Evolutionary conservation across 1,139 yeast genomes (phyloP).

Genomic region (Saccharomyces hybrid): DNA sequence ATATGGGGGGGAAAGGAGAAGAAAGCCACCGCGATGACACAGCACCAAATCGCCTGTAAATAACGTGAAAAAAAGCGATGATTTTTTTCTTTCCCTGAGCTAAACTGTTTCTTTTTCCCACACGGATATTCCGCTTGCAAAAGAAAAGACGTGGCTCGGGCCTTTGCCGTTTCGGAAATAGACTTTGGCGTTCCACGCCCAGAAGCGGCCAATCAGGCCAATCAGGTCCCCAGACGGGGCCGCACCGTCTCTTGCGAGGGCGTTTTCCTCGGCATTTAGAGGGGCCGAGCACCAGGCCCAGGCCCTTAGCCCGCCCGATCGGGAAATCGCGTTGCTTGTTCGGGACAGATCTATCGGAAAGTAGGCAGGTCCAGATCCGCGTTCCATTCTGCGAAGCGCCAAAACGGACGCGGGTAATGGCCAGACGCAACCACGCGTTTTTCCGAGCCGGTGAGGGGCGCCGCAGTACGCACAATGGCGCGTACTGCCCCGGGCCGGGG

Average conservation of each 20-base stretch:
- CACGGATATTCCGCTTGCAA: background rate
- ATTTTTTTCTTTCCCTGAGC: background rate
- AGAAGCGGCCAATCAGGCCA: constrained; percentile 1
- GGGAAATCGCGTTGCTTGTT: background rate
- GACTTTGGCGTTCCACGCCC: constrained; percentile 1
- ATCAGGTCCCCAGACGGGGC: background rate
- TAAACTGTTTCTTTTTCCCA: background rate
- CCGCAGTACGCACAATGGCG: background rate
- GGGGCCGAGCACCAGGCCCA: background rate
- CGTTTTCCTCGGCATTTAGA: background rate
- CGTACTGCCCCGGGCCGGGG: background rate
- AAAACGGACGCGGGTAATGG: background rate
- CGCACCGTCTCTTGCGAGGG: background rate
- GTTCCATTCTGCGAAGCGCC: background rate
- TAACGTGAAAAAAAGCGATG: background rate
- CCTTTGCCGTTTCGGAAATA: background rate
- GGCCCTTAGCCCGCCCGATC: background rate
- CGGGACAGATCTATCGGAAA: background rate
- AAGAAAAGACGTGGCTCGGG: background rate
- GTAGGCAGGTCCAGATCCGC: background rate
- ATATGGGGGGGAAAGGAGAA: background rate
- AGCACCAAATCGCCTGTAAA: background rate
- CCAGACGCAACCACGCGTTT: background rate
- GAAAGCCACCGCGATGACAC: background rate
- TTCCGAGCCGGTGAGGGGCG: background rate